These are phyloP conservation scores for Fusarium sp. DNA, from an alignment of 2,329 filamentous ascomycete species.

Conservation along the genomic window DNA sequence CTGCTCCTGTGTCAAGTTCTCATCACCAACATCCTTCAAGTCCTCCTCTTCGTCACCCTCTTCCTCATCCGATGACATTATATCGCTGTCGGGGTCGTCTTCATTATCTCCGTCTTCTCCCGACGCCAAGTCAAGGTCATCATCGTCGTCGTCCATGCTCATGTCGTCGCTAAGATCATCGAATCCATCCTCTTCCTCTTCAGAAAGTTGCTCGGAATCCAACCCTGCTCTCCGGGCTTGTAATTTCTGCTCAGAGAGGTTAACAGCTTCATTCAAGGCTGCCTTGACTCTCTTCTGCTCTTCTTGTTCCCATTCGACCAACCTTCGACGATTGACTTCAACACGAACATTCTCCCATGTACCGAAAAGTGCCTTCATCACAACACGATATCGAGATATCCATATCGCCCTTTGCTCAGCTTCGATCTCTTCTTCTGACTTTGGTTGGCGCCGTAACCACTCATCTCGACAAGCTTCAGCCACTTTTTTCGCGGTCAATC, in stretches of 20 bases:
- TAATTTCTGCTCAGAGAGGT: conserved; percentile 74
- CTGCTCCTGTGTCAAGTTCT: conserved; percentile 75
- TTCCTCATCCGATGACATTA: conserved; percentile 72
- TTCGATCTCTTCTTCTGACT: conserved; percentile 82
- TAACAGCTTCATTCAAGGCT: conserved; percentile 78
- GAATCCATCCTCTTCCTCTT: conserved; percentile 57
- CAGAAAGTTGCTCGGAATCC: conserved; percentile 62
- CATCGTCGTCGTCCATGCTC: conserved; percentile 49
- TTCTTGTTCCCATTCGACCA: conserved; percentile 72
- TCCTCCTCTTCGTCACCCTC: conserved; percentile 70
- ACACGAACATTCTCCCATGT: conserved; percentile 72
- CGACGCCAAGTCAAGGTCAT: conserved; percentile 46
- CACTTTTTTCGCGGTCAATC: conserved; percentile 78
- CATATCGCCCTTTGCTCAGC: conserved; percentile 77
- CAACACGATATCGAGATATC: conserved; percentile 74
- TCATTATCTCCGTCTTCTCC: conserved; percentile 53
- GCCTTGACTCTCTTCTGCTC: conserved; percentile 72
- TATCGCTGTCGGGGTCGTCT: conserved; percentile 54
- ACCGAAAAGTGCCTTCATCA: conserved; percentile 66
- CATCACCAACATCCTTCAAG: conserved; percentile 64
- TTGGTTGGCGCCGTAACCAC: conserved; percentile 78
- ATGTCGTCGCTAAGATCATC: conserved; percentile 60
- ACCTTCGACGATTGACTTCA: conserved; percentile 68
- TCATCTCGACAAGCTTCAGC: conserved; percentile 82
- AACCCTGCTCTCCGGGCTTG: conserved; percentile 66